Evolutionary conservation across 2,329 filamentous ascomycete species (phyloP).

Genomic region (Ophiostoma sp.): DNA sequence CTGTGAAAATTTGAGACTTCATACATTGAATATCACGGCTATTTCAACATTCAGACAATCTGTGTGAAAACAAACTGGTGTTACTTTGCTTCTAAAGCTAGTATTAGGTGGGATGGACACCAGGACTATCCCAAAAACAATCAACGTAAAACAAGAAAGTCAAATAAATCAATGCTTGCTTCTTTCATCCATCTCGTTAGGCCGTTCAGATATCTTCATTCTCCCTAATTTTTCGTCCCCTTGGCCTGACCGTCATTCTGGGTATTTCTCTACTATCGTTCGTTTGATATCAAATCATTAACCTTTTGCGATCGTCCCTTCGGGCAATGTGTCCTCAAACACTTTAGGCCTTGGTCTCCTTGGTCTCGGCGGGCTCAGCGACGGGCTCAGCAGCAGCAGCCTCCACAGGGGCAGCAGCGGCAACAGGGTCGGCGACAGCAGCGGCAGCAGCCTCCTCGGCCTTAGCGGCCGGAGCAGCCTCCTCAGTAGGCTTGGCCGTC

Average conservation of each 20-base stretch:
- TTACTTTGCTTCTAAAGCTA: conserved; percentile 1
- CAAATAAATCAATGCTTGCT: conserved; percentile 21
- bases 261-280: conserved; percentile 15
- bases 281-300: background rate
- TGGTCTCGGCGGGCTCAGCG: background rate
- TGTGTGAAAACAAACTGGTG: background rate
- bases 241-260: background rate
- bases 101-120: conserved; percentile 15
- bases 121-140: background rate
- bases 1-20: background rate
- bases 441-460: background rate
- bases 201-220: background rate
- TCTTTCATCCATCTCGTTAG: background rate
- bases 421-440: background rate
- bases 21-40: background rate
- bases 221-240: background rate
- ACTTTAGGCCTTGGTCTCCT: conserved; percentile 20
- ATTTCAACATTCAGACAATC: background rate
- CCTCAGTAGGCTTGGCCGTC: background rate
- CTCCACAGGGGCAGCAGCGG: background rate
- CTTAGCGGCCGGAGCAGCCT: background rate
- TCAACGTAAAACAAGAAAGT: conserved; percentile 8
- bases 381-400: background rate
- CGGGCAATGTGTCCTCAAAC: background rate
- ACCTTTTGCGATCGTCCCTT: background rate